phyloP scores from a whole-genome alignment of 2,329 filamentous ascomycete species.

The Xylaria sp. region DNA sequence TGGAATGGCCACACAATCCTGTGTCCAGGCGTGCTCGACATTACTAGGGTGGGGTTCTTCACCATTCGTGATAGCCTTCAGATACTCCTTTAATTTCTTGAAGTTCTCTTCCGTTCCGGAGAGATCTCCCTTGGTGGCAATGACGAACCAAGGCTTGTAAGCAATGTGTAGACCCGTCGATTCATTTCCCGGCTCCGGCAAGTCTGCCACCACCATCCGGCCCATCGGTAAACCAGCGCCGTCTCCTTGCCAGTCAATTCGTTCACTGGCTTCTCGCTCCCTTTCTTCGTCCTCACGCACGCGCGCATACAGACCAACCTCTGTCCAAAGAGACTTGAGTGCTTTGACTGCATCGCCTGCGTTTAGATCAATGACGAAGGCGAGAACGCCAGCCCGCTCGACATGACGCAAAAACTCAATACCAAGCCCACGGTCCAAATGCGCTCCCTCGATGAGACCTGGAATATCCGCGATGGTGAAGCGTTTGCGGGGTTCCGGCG shows the following conservation, averaged over 20 bases:
- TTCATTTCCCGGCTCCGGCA: constrained; percentile 28
- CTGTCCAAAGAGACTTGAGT: constrained; percentile 85
- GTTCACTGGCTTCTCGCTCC: constrained; percentile 68
- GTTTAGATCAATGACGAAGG: constrained; percentile 90
- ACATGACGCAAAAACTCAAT: constrained; percentile 94
- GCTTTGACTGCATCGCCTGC: constrained; percentile 82
- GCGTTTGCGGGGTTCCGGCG: constrained; percentile 71
- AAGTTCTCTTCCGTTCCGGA: constrained; percentile 84
- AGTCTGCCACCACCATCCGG: constrained; percentile 49
- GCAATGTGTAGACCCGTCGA: constrained; percentile 75
- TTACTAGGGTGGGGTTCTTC: constrained; percentile 78
- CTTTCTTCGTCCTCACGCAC: constrained; percentile 79
- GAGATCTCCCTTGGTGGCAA: constrained; percentile 92
- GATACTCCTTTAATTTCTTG: constrained; percentile 73
- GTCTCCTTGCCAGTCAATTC: constrained; percentile 69
- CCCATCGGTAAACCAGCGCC: constrained; percentile 52
- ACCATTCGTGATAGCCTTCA: constrained; percentile 73
- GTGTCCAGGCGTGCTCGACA: constrained; percentile 66
- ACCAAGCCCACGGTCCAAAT: constrained; percentile 90
- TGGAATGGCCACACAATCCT: constrained; percentile 77
- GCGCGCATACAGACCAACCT: constrained; percentile 88
- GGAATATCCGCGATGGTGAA: constrained; percentile 98
- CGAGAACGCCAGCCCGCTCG: constrained; percentile 90
- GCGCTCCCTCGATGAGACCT: constrained; percentile 90
- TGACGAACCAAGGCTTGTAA: constrained; percentile 96